Conservation (phyloP, 1,284 basidiomycete species). For the Ceratobasidium sp. region DNA sequence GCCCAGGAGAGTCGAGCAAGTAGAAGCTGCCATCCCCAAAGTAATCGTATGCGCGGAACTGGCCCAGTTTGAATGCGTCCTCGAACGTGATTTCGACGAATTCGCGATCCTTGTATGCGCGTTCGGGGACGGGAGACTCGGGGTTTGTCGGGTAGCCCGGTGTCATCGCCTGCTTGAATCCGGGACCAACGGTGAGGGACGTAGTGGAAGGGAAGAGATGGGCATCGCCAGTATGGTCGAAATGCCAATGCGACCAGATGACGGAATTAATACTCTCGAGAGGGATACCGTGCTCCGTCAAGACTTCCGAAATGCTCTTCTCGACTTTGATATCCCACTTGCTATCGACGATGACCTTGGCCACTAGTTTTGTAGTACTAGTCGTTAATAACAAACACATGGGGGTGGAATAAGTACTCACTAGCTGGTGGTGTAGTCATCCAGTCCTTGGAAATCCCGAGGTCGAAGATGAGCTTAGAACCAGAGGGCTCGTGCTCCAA, state of each 20-base stretch:
- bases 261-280: slow-evolving; percentile 7
- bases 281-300: neutral
- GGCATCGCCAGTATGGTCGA: slow-evolving; percentile 36
- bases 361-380: neutral
- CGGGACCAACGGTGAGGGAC: slow-evolving; percentile 8
- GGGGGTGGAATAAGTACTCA: neutral
- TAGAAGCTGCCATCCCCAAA: slow-evolving; percentile 48
- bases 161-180: neutral
- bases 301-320: slow-evolving; percentile 9
- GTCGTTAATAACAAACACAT: neutral
- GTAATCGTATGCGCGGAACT: slow-evolving; percentile 46
- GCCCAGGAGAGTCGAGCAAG: slow-evolving; percentile 46
- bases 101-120: slow-evolving; percentile 19
- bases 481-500: neutral
- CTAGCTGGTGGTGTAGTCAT: neutral
- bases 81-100: slow-evolving; percentile 15
- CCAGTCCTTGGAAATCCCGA: slow-evolving; percentile 1
- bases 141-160: slow-evolving; percentile 14
- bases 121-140: neutral
- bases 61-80: neutral
- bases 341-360: neutral
- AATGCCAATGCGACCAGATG: slow-evolving; percentile 38
- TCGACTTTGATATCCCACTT: neutral
- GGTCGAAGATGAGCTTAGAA: slow-evolving; percentile 6
- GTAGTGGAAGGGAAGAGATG: neutral